Conservation (phyloP, 2,329 filamentous ascomycete genomes). For the Corinectria fuckeliana region DNA sequence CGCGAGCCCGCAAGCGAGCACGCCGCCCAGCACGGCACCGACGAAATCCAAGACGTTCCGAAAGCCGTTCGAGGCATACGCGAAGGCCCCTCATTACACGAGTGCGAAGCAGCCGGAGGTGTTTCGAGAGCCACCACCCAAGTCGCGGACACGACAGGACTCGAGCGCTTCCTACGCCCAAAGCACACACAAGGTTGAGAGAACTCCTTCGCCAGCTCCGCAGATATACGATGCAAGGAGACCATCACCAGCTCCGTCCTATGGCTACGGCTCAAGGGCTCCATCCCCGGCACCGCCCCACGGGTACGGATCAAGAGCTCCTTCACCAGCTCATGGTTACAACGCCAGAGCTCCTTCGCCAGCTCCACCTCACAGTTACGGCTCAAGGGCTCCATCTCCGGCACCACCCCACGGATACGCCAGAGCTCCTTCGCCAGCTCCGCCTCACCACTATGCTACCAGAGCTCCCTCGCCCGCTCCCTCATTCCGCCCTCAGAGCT, state of each 20-base stretch:
- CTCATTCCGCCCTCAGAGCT: slow-evolving; percentile 24
- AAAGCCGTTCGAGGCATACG: slow-evolving; percentile 71
- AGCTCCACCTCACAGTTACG: slow-evolving; percentile 42
- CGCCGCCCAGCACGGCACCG: slow-evolving; percentile 60
- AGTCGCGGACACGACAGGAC: slow-evolving; percentile 47
- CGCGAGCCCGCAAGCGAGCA: slow-evolving; percentile 62
- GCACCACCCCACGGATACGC: slow-evolving; percentile 38
- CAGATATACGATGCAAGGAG: slow-evolving; percentile 42
- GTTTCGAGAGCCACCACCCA: slow-evolving; percentile 55
- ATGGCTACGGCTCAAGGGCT: slow-evolving; percentile 38
- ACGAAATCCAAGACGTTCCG: slow-evolving; percentile 69
- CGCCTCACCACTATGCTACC: slow-evolving; percentile 39
- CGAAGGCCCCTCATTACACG: slow-evolving; percentile 70
- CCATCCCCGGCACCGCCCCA: slow-evolving; percentile 39
- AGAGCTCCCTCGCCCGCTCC: slow-evolving; percentile 47
- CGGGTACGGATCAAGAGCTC: slow-evolving; percentile 43
- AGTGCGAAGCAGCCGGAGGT: slow-evolving; percentile 66
- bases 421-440: slow-evolving; percentile 40
- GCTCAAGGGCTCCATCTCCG: slow-evolving; percentile 34
- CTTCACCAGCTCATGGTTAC: slow-evolving; percentile 39
- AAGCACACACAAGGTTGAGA: slow-evolving; percentile 28
- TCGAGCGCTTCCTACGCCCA: slow-evolving; percentile 48
- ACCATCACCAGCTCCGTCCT: slow-evolving; percentile 46
- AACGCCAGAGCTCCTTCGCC: slow-evolving; percentile 48
- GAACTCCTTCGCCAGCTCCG: slow-evolving; percentile 43